Evolutionary conservation across 1,284 basidiomycete species (phyloP).

Genomic region (Limonomyces culmigenus): DNA sequence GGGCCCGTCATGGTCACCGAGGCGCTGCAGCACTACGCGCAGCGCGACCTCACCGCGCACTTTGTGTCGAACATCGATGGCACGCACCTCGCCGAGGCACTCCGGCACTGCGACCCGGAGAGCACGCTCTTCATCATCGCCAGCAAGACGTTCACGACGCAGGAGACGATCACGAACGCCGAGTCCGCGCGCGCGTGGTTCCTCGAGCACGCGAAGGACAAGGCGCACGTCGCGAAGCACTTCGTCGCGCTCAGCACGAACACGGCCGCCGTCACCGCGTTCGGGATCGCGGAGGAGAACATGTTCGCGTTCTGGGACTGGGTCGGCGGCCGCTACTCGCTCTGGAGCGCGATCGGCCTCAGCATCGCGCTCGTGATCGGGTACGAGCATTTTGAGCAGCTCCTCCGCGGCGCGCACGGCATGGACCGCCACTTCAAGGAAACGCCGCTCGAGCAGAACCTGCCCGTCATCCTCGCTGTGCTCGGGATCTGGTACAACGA

Average conservation of each 20-base stretch:
- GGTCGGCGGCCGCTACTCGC: slow-evolving; percentile 96
- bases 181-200: slow-evolving; percentile 93
- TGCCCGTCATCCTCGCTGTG: slow-evolving; percentile 86
- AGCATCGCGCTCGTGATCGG: slow-evolving; percentile 90
- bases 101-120: slow-evolving; percentile 76
- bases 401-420: slow-evolving; percentile 86
- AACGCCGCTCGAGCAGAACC: slow-evolving; percentile 77
- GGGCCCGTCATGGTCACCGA: slow-evolving; percentile 99
- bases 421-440: slow-evolving; percentile 96
- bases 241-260: slow-evolving; percentile 98
- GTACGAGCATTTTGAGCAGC: slow-evolving; percentile 84
- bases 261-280: slow-evolving; percentile 85
- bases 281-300: slow-evolving; percentile 84
- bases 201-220: slow-evolving; percentile 61
- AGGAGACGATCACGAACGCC: slow-evolving; percentile 99
- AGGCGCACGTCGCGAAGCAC: slow-evolving; percentile 93
- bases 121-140: slow-evolving; percentile 96
- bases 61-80: slow-evolving; percentile 99
- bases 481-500: slow-evolving; percentile 98
- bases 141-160: slow-evolving; percentile 97
- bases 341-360: slow-evolving; percentile 97
- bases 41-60: slow-evolving; percentile 75
- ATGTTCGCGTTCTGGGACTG: slow-evolving; percentile 99
- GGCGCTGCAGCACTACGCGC: slow-evolving; percentile 85
- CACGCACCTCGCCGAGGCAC: slow-evolving; percentile 87